These are phyloP conservation scores for Aspergillus sojae DNA, from an alignment of 2,329 filamentous ascomycete species.

Conservation along the genomic window DNA sequence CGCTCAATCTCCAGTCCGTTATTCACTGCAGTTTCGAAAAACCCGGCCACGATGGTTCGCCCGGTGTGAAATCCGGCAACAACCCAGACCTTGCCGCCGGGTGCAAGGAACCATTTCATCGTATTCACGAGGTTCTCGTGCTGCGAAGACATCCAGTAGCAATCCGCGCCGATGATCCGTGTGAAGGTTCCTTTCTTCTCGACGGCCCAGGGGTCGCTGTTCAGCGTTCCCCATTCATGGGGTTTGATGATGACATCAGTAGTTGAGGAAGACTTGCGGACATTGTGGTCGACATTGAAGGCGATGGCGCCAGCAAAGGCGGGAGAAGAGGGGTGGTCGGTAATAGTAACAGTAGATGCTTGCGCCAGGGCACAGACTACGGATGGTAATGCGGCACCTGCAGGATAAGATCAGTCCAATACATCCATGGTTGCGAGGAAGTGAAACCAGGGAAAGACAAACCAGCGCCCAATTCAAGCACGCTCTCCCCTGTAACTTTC, in stretches of 20 bases:
- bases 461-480: constrained; percentile 66
- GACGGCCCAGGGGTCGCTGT: constrained; percentile 42
- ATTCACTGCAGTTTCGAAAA: constrained; percentile 54
- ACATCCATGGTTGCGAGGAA: not conserved
- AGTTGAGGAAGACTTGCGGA: not conserved
- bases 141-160: constrained; percentile 61
- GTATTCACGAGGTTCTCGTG: constrained; percentile 59
- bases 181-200: constrained; percentile 47
- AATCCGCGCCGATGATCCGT: constrained; percentile 62
- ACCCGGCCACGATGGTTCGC: constrained; percentile 55
- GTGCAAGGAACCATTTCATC: constrained; percentile 58
- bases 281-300: constrained; percentile 52
- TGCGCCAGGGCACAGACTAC: constrained; percentile 40
- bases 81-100: constrained; percentile 46
- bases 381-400: constrained; percentile 47
- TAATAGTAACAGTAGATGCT: constrained; percentile 48
- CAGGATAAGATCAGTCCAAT: not conserved
- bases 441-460: constrained; percentile 5
- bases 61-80: constrained; percentile 64
- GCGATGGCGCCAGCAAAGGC: constrained; percentile 46
- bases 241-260: constrained; percentile 45
- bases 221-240: constrained; percentile 57
- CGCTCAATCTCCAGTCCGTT: constrained; percentile 53
- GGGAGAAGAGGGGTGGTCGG: constrained; percentile 53
- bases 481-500: constrained; percentile 52